Base-by-base conservation (phyloP, 2,329 filamentous ascomycete species). In the Cordyceps tenuipes region DNA sequence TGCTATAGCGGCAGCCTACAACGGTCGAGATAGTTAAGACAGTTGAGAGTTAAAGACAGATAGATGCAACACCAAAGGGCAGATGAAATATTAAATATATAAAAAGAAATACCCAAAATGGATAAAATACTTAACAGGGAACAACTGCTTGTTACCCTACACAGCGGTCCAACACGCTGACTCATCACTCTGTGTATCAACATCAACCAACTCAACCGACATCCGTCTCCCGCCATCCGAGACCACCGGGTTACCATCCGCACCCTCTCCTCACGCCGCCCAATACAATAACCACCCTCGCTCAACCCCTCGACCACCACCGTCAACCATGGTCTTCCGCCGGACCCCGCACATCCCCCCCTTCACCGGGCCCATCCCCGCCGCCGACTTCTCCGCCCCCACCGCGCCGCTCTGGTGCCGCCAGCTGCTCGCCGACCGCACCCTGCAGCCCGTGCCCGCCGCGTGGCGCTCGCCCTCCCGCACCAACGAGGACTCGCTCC, bases 331-430 rank as follows among this genome's bases (percentile, higher is more conserved):
- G 57, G 50, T 54, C 6, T 60, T 60, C 19, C n/a, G 29, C 0
- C 48, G 13, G 8, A 54, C 29, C 7, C 50, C 57, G 5, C 31
- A 29, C 5, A 39, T 60, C 19, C 31, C 34, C 5, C 13, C 29
- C 1, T n/a, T n/a, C n/a, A 19, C 31, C 23, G 23, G 23, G 3
- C 19, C 41, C 19, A 21, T 60, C 31, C 31, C 50, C 7, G 50
- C 39, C 19, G 53, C 44, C 53, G 39, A 17, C 2, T 61, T 61
- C 39, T 53, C 29, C 39, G 52, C 59, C 3, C 53, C 26, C 26
- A 23, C 52, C 13, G 47, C 59, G 8, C 59, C 59, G 6, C 34
- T 52, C 5, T 61, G 59, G 59, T 61, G 59, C 21, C 52, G 53
- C 8, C 53, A 61, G 31, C 46, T 61, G 9, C 44, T 61, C 34